Conservation (phyloP, 176 grass and related monocot species). For the Poa pratensis region DNA sequence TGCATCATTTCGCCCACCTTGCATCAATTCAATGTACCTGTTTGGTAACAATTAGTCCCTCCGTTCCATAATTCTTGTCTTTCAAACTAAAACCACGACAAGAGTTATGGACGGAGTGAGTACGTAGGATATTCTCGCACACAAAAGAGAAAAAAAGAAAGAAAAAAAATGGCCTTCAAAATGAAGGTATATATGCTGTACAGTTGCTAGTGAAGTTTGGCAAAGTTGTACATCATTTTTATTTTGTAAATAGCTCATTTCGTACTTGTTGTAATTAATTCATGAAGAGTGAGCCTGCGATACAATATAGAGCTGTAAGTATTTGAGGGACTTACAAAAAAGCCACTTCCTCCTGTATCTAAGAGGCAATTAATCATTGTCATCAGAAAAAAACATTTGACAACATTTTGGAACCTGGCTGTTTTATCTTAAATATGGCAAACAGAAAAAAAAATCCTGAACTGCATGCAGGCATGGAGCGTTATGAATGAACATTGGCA, state of each 20-base stretch:
- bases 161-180: not conserved
- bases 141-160: not conserved
- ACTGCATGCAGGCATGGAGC: not conserved
- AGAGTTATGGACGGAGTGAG: too few relatives aligned
- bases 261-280: not conserved
- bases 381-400: not conserved
- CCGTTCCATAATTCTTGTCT: too few relatives aligned
- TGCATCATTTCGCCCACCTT: not conserved
- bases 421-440: not conserved
- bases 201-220: not conserved
- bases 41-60: not conserved
- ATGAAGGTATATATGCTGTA: not conserved
- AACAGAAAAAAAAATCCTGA: not conserved
- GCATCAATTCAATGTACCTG: not conserved
- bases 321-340: not conserved
- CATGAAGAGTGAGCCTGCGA: not conserved
- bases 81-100: too few relatives aligned
- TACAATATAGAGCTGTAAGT: not conserved
- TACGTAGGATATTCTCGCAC: not conserved
- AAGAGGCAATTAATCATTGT: not conserved
- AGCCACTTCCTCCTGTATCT: not conserved
- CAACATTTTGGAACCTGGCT: not conserved
- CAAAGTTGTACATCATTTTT: not conserved
- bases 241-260: not conserved
- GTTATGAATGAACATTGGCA: not conserved